These are phyloP conservation scores for Zasmidium cellare DNA, from an alignment of 2,329 filamentous ascomycete species.

Conservation along the genomic window DNA sequence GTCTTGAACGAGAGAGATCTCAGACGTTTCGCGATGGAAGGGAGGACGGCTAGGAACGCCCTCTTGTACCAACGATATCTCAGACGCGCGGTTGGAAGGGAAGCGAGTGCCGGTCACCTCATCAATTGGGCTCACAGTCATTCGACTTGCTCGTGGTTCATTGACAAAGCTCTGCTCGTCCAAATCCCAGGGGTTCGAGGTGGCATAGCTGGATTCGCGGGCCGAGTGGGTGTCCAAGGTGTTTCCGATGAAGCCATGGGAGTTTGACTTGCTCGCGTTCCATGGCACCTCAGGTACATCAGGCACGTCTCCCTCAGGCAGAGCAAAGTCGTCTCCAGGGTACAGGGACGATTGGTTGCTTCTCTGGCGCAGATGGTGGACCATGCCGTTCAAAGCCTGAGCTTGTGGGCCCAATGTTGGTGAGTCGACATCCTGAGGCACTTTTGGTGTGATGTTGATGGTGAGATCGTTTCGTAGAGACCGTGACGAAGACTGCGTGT, in stretches of 20 bases:
- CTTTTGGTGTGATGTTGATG: slow-evolving; percentile 9
- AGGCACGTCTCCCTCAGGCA: slow-evolving; percentile 31
- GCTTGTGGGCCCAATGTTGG: slow-evolving; percentile 71
- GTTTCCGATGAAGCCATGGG: slow-evolving; percentile 9
- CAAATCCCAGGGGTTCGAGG: slow-evolving; percentile 57
- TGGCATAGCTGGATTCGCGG: slow-evolving; percentile 50
- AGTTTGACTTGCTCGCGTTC: slow-evolving; percentile 21
- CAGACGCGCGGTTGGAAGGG: slow-evolving; percentile 20
- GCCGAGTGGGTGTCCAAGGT: slow-evolving; percentile 10
- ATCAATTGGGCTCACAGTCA: slow-evolving; percentile 21
- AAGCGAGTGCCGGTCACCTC: slow-evolving; percentile 3
- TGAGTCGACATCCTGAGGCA: slow-evolving; percentile 58
- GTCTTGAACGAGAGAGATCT: slow-evolving; percentile 16
- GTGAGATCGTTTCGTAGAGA: slow-evolving; percentile 21
- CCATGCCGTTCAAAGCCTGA: slow-evolving; percentile 48
- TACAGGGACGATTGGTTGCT: slow-evolving; percentile 83
- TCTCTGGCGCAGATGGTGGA: slow-evolving; percentile 73
- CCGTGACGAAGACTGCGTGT: slow-evolving; percentile 17
- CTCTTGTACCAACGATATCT: slow-evolving; percentile 17
- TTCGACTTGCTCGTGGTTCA: slow-evolving; percentile 7
- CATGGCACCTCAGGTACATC: slow-evolving; percentile 25
- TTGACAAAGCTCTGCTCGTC: slow-evolving; percentile 39
- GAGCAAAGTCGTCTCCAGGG: slow-evolving; percentile 46
- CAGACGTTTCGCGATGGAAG: slow-evolving; percentile 7
- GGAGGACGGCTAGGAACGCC: slow-evolving; percentile 1